Percentiles rank a stretch among this genome's conserved stretches.
Evolutionary conservation across 352 stramenopile genomes (phyloP).

Genomic region (Globisporangium perplexum): DNA sequence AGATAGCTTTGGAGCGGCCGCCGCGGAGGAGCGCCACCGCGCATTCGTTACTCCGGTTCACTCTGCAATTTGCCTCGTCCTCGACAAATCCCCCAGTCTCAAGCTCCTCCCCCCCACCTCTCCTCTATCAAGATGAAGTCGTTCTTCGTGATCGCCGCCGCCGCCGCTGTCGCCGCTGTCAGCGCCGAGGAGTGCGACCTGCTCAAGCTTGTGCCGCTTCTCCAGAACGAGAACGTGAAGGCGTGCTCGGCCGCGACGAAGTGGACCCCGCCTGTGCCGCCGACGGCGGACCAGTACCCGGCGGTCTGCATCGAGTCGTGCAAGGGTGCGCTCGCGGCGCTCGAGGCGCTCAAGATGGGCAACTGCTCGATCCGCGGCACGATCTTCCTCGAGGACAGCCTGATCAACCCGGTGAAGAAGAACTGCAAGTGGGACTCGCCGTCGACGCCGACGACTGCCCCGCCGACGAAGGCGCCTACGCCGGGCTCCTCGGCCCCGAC

Average conservation of each 20-base stretch:
- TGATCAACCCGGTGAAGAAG: not conserved
- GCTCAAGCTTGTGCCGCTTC: not conserved
- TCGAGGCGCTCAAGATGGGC: not conserved
- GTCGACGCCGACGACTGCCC: not conserved
- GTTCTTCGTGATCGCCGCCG: slow-evolving; percentile 8
- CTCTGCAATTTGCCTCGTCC: slow-evolving; percentile 28
- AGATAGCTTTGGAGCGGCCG: not conserved
- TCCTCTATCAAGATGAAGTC: slow-evolving; percentile 8
- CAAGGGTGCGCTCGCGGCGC: not conserved
- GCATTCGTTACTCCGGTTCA: slow-evolving; percentile 4
- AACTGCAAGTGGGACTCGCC: not conserved
- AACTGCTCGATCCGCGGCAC: not conserved
- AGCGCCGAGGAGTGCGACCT: not conserved
- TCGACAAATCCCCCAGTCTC: slow-evolving; percentile 18
- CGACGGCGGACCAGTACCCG: not conserved
- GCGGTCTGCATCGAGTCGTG: not conserved
- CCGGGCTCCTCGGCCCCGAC: too few relatives aligned
- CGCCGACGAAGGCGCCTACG: not conserved
- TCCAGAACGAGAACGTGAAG: not conserved
- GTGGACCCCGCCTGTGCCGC: not conserved
- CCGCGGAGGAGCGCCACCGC: not conserved
- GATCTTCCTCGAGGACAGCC: not conserved
- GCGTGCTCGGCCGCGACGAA: not conserved
- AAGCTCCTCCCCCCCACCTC: not conserved
- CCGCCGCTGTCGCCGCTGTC: slow-evolving; percentile 3